Evolutionary conservation across 805 yeast species (phyloP).

Genomic region (Ogataea nakhonphanomensis): DNA sequence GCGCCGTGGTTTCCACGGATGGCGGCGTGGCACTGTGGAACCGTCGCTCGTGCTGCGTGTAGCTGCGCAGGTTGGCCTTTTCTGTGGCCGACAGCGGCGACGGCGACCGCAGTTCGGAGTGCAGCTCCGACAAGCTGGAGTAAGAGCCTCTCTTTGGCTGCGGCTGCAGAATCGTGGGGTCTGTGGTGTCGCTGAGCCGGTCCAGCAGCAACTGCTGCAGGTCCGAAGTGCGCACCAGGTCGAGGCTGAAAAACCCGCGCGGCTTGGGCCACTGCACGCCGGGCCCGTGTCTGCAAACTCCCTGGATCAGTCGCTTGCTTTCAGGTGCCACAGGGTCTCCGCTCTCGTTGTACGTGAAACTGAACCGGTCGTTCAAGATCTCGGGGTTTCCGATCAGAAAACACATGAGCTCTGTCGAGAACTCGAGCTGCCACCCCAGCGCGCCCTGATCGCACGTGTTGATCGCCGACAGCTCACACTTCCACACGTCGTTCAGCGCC

Average conservation of each 20-base stretch:
- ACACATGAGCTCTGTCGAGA: conserved; percentile 29
- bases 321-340: conserved; percentile 15
- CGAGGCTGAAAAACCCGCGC: conserved; percentile 27
- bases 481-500: conserved; percentile 35
- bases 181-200: no score
- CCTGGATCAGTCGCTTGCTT: conserved; percentile 18
- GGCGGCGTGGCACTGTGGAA: background rate
- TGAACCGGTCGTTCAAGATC: conserved; percentile 18
- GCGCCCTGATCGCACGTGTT: conserved; percentile 18
- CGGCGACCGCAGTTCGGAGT: background rate
- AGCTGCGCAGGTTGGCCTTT: conserved; percentile 1
- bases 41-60: background rate
- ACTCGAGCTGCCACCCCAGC: conserved; percentile 25
- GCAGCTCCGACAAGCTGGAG: background rate
- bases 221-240: conserved; percentile 19
- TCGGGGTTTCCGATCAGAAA: conserved; percentile 32
- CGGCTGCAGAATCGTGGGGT: background rate
- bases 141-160: background rate
- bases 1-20: conserved; percentile 4
- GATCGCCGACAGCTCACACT: conserved; percentile 33
- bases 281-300: conserved; percentile 23
- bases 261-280: conserved; percentile 31
- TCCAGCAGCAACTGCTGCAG: conserved; percentile 4
- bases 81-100: conserved; percentile 1
- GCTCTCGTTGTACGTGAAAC: conserved; percentile 17